Conservation (phyloP, 2,329 filamentous ascomycete genomes). For the Cadophora sp. region DNA sequence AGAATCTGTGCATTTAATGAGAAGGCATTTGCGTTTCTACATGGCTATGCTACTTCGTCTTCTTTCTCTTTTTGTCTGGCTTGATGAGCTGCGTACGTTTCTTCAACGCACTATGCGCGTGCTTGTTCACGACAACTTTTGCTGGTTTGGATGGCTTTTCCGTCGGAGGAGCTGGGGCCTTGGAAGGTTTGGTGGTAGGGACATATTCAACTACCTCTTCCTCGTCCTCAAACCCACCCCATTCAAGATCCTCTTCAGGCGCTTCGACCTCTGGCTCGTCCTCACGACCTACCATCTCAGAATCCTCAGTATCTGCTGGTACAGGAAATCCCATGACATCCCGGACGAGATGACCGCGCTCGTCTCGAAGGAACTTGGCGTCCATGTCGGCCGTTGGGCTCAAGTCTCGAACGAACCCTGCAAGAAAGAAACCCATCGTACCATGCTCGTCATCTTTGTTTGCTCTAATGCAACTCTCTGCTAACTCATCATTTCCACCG, state of each 20-base stretch:
- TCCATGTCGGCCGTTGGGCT: constrained; percentile 22
- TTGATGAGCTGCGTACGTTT: constrained; percentile 31
- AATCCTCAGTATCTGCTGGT: constrained; percentile 36
- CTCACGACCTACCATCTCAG: constrained; percentile 23
- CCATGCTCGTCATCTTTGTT: constrained; percentile 82
- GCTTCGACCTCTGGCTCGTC: constrained; percentile 35
- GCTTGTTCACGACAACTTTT: constrained; percentile 15
- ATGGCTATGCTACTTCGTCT: constrained; percentile 18
- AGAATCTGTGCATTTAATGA: background rate
- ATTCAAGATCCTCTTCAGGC: constrained; percentile 48
- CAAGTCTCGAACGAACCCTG: constrained; percentile 71
- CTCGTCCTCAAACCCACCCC: constrained; percentile 49
- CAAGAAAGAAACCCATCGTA: constrained; percentile 96
- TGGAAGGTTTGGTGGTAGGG: background rate
- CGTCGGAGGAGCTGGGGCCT: background rate
- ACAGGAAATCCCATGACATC: constrained; percentile 51
- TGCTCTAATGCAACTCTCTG: constrained; percentile 81
- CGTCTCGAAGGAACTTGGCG: constrained; percentile 51
- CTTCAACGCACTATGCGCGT: constrained; percentile 18
- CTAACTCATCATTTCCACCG: constrained; percentile 58
- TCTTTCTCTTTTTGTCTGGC: constrained; percentile 33
- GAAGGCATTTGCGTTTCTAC: background rate
- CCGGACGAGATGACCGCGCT: constrained; percentile 58
- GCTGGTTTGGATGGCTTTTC: constrained; percentile 8
- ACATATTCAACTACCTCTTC: background rate